Evolutionary conservation across 2,329 filamentous ascomycete genomes (phyloP).

Genomic region (Arachnomyces sp.): DNA sequence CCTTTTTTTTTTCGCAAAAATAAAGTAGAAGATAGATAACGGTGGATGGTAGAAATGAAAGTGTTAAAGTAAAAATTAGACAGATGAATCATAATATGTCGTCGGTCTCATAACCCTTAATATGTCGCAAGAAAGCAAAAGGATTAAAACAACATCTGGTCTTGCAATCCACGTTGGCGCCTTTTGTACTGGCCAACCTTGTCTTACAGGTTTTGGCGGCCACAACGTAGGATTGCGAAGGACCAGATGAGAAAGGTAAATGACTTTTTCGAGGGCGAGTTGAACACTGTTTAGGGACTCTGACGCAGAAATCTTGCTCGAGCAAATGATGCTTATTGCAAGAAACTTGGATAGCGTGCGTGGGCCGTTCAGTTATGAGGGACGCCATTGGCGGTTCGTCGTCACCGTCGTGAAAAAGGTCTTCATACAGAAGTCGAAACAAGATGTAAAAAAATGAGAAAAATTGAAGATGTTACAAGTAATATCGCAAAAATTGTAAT

Average conservation of each 20-base stretch:
- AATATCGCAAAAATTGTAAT: too few species aligned
- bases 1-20: background rate
- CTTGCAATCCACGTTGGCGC: background rate
- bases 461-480: background rate
- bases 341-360: too few species aligned
- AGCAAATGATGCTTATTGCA: too few species aligned
- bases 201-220: too few species aligned
- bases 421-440: conserved; percentile 1
- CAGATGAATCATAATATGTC: background rate
- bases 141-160: background rate
- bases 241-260: too few species aligned
- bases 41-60: background rate
- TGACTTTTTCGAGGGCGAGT: too few species aligned
- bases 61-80: too few species aligned
- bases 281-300: too few species aligned
- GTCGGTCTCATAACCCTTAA: conserved; percentile 2
- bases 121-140: conserved; percentile 3
- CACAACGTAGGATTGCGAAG: background rate
- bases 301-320: too few species aligned
- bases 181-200: too few species aligned
- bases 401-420: conserved; percentile 23
- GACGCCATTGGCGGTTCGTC: conserved; percentile 17
- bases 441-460: conserved; percentile 1
- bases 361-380: background rate
- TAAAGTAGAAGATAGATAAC: background rate